Conservation (phyloP, 352 stramenopile species). For the Phytophthora litchii region DNA sequence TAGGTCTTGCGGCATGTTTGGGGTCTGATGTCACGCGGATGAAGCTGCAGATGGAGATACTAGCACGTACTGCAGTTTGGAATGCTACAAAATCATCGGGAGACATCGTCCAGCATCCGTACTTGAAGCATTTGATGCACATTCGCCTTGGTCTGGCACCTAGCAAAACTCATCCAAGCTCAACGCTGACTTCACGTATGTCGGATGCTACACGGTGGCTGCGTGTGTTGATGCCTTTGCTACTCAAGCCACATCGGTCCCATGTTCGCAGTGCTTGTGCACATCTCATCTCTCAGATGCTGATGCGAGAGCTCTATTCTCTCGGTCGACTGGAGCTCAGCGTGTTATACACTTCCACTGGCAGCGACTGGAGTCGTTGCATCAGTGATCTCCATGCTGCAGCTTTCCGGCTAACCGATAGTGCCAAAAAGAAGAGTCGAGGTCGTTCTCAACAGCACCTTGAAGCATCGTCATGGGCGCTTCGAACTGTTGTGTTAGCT, state of each 20-base stretch:
- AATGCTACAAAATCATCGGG: conserved; percentile 23
- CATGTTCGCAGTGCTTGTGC: conserved; percentile 48
- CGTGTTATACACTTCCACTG: conserved; percentile 29
- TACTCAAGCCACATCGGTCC: conserved; percentile 60
- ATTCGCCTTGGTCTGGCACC: conserved; percentile 46
- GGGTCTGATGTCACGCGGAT: conserved; percentile 23
- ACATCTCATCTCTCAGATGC: conserved; percentile 42
- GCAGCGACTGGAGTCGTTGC: conserved; percentile 63
- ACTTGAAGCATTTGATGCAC: conserved; percentile 45
- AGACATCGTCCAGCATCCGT: conserved; percentile 39
- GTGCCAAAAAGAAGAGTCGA: conserved; percentile 35
- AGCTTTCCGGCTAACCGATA: conserved; percentile 46
- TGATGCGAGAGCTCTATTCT: conserved; percentile 46
- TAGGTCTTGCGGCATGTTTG: conserved; percentile 22
- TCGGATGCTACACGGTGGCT: conserved; percentile 51
- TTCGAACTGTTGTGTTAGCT: conserved; percentile 56
- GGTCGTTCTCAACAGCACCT: conserved; percentile 55
- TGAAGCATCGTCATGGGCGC: conserved; percentile 45
- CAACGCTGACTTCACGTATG: conserved; percentile 10
- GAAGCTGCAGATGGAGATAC: conserved; percentile 51
- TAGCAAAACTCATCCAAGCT: conserved; percentile 1
- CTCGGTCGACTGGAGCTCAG: conserved; percentile 30
- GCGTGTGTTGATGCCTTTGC: conserved; percentile 47
- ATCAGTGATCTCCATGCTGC: conserved; percentile 66
- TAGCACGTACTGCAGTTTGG: conserved; percentile 23